Conservation (phyloP, 371 early-diverging fungal genomes). For the Actinomucor elegans region DNA sequence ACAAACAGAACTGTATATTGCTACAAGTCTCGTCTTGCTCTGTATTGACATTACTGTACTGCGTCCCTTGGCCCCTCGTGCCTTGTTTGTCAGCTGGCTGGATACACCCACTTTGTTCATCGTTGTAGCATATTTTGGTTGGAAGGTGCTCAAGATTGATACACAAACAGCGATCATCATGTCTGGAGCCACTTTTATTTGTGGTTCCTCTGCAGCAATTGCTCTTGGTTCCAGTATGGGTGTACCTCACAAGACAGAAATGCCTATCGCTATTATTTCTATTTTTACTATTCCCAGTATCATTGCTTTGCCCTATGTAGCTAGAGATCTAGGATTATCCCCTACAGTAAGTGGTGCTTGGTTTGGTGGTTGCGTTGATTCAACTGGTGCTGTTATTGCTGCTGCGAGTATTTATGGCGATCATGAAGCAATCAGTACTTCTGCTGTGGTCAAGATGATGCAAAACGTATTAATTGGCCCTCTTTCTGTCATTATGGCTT, state of each 20-base stretch:
- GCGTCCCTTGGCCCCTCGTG: conserved; percentile 56
- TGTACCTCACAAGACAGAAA: conserved; percentile 55
- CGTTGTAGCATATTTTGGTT: conserved; percentile 53
- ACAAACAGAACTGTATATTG: conserved; percentile 64
- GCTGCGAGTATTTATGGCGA: conserved; percentile 62
- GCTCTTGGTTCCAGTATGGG: conserved; percentile 60
- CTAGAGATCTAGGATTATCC: conserved; percentile 40
- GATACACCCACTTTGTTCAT: conserved; percentile 62
- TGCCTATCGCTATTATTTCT: conserved; percentile 66
- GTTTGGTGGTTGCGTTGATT: conserved; percentile 69
- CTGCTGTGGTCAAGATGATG: conserved; percentile 67
- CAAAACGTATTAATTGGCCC: conserved; percentile 66
- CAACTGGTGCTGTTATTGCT: conserved; percentile 70
- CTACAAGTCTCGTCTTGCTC: conserved; percentile 57
- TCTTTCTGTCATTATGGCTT: conserved; percentile 57
- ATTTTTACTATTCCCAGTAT: conserved; percentile 68
- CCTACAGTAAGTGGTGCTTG: conserved; percentile 60
- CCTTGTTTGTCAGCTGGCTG: conserved; percentile 64
- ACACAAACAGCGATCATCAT: conserved; percentile 60
- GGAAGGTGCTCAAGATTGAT: conserved; percentile 54
- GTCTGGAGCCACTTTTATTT: conserved; percentile 65
- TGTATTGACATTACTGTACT: conserved; percentile 60
- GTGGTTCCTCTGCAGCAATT: conserved; percentile 66
- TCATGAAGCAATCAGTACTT: conserved; percentile 52
- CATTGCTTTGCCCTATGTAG: conserved; percentile 63